These are phyloP conservation scores for Setaria viridis DNA, from an alignment of 202 grass and related monocot genomes.

Conservation along the genomic window DNA sequence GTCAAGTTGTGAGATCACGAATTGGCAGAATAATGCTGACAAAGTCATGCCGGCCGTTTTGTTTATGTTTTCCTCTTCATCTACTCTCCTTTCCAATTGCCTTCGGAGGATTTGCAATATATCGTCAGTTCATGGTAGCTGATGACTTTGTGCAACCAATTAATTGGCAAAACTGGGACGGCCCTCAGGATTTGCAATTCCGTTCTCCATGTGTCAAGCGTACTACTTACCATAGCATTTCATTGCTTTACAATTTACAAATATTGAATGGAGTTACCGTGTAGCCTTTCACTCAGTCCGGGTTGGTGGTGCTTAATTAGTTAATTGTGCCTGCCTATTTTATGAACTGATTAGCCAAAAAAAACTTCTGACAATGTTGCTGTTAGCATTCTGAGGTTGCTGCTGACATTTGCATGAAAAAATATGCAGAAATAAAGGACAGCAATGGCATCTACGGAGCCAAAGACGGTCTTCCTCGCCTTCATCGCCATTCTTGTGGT, in stretches of 20 bases:
- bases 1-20: neutral
- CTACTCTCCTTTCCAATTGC: neutral
- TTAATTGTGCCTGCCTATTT: conserved; percentile 4
- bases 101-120: neutral
- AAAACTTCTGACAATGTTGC: neutral
- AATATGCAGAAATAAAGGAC: conserved; percentile 1
- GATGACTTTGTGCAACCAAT: neutral
- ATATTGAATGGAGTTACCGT: neutral
- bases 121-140: neutral
- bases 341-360: neutral
- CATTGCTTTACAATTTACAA: neutral
- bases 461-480: conserved; percentile 37
- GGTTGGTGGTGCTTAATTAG: neutral
- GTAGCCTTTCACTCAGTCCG: neutral
- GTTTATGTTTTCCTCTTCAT: neutral
- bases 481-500: conserved; percentile 46
- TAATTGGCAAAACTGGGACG: neutral
- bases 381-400: neutral
- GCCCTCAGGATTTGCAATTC: neutral
- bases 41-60: conserved; percentile 9
- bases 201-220: neutral
- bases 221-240: neutral
- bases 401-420: neutral
- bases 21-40: conserved; percentile 4
- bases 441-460: conserved; percentile 14